These are phyloP conservation scores for Saccharum hybrid DNA, from an alignment of 202 grass and related monocot species.

Conservation along the genomic window DNA sequence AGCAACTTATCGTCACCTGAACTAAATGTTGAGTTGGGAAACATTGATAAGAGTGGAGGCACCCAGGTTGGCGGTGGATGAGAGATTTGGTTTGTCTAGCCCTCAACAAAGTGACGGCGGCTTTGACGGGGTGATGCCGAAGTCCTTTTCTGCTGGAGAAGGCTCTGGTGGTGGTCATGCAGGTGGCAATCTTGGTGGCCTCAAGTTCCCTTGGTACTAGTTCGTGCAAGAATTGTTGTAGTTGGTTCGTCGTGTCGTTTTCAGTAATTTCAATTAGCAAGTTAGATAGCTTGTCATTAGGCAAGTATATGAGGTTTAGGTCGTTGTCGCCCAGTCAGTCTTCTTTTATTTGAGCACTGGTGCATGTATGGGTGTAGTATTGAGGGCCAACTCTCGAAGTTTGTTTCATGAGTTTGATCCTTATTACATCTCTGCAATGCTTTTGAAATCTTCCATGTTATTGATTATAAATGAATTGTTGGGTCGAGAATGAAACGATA, in stretches of 20 bases:
- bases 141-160: neutral
- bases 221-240: neutral
- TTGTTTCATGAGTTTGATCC: slow-evolving; percentile 24
- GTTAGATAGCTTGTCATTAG: neutral
- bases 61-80: neutral
- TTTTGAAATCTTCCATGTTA: neutral
- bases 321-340: neutral
- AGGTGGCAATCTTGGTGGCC: neutral
- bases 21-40: neutral
- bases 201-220: slow-evolving; percentile 14
- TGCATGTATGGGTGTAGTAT: slow-evolving; percentile 12
- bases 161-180: neutral
- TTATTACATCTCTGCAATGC: neutral
- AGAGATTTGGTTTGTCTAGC: neutral
- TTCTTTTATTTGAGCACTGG: neutral
- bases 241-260: neutral
- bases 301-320: neutral
- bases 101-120: neutral
- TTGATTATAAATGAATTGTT: neutral
- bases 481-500: neutral
- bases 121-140: neutral
- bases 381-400: neutral
- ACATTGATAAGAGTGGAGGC: neutral
- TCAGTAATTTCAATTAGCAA: neutral
- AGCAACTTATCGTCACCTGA: neutral